Evolutionary conservation across 129 eudicot genomes (phyloP).

Genomic region (Ambrosia trifida): DNA sequence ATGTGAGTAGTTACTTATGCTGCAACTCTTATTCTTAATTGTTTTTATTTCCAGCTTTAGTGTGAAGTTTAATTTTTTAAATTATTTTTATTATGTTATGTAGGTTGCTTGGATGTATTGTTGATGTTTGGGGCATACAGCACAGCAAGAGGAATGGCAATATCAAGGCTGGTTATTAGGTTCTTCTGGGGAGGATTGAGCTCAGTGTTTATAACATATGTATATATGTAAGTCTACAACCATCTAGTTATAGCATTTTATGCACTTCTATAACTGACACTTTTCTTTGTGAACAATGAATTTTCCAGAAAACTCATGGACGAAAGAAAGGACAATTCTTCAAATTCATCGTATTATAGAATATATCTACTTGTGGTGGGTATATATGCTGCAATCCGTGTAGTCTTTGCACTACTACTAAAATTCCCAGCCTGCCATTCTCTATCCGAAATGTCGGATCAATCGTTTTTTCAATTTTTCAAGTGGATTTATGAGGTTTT

Average conservation of each 20-base stretch:
- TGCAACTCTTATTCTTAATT: constrained; percentile 6
- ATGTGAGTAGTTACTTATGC: constrained; percentile 51
- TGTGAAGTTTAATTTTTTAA: neutral
- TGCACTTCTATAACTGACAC: constrained; percentile 13
- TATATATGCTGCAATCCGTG: constrained; percentile 77
- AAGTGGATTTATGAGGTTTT: constrained; percentile 96
- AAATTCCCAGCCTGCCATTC: constrained; percentile 82
- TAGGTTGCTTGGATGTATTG: constrained; percentile 85
- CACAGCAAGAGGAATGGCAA: constrained; percentile 93
- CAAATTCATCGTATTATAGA: constrained; percentile 68
- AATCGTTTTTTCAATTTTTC: constrained; percentile 85
- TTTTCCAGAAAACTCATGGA: constrained; percentile 74
- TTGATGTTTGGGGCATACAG: constrained; percentile 96
- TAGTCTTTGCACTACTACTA: constrained; percentile 63
- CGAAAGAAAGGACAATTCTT: constrained; percentile 50
- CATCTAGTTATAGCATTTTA: neutral
- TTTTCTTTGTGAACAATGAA: constrained; percentile 11
- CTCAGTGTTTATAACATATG: constrained; percentile 69
- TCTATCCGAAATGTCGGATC: constrained; percentile 81
- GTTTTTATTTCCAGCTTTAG: neutral
- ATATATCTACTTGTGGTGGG: constrained; percentile 84
- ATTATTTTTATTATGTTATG: constrained; percentile 3
- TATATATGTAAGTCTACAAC: constrained; percentile 70
- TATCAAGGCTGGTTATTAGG: constrained; percentile 88
- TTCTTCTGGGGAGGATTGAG: constrained; percentile 76